Evolutionary conservation across 2,329 filamentous ascomycete genomes (phyloP).

Genomic region (Hypoxylon sp.): DNA sequence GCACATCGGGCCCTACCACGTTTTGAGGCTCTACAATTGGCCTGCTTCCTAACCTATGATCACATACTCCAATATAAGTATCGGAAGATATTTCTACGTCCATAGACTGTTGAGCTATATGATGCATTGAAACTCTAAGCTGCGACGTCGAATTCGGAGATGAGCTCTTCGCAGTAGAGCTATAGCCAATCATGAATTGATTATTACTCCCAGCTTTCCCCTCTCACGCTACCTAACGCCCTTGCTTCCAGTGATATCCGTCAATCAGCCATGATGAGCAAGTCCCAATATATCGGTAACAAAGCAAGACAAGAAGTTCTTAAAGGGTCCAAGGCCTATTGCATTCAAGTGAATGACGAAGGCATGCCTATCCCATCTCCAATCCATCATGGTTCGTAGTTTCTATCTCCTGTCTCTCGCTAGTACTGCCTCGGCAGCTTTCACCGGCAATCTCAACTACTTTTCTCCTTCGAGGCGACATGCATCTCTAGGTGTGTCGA

Average conservation of each 20-base stretch:
- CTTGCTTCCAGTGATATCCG: slow-evolving; percentile 24
- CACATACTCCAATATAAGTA: slow-evolving; percentile 3
- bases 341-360: slow-evolving; percentile 13
- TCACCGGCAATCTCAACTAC: slow-evolving; percentile 69
- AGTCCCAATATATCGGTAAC: slow-evolving; percentile 9
- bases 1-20: slow-evolving; percentile 26
- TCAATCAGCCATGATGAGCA: not conserved
- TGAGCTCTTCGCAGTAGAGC: slow-evolving; percentile 9
- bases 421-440: slow-evolving; percentile 47
- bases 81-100: slow-evolving; percentile 18
- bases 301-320: slow-evolving; percentile 5
- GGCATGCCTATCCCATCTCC: slow-evolving; percentile 1
- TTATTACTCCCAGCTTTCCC: slow-evolving; percentile 37
- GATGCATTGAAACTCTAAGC: slow-evolving; percentile 18
- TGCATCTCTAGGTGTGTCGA: slow-evolving; percentile 69
- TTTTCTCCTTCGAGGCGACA: slow-evolving; percentile 72
- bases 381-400: slow-evolving; percentile 42
- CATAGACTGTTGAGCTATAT: not conserved
- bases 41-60: not conserved
- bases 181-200: slow-evolving; percentile 35
- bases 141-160: not conserved
- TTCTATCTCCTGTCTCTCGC: slow-evolving; percentile 32
- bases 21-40: slow-evolving; percentile 38
- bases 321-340: not conserved
- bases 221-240: slow-evolving; percentile 3